phyloP scores from a whole-genome alignment of 78 protist species.

The Polysphondylium violaceum region DNA sequence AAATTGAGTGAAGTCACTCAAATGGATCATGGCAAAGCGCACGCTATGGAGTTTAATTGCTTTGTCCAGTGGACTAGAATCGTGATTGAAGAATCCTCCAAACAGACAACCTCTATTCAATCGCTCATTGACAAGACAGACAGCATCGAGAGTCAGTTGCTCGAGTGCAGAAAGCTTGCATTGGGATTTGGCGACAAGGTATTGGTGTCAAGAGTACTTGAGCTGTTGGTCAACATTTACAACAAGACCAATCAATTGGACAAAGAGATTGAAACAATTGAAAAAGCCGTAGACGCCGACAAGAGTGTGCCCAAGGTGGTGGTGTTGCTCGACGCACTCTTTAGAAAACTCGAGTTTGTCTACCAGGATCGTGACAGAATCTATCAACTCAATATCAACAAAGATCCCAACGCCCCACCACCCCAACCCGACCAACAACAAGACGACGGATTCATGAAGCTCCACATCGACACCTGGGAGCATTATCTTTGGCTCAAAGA shows the following conservation, averaged over 20 bases:
- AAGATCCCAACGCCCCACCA: neutral
- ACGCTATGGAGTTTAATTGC: neutral
- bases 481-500: conserved; percentile 56
- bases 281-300: neutral
- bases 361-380: conserved; percentile 72
- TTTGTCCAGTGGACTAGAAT: neutral
- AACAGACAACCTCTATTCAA: too few species aligned
- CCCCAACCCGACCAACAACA: neutral
- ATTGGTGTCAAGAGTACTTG: conserved; percentile 13
- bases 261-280: conserved; percentile 34
- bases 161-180: conserved; percentile 4
- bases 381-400: conserved; percentile 42
- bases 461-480: conserved; percentile 63
- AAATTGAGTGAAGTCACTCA: neutral
- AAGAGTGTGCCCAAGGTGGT: conserved; percentile 23
- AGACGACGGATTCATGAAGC: conserved; percentile 42
- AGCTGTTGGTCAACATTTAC: conserved; percentile 39
- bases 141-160: neutral
- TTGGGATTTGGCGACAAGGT: conserved; percentile 7
- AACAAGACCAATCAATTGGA: conserved; percentile 48
- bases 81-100: too few species aligned
- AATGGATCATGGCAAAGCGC: neutral
- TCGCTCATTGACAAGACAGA: too few species aligned
- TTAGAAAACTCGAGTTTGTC: conserved; percentile 33
- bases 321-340: conserved; percentile 20